Evolutionary conservation across 352 stramenopile species (phyloP).

Genomic region (Thraustochytrium sp.): DNA sequence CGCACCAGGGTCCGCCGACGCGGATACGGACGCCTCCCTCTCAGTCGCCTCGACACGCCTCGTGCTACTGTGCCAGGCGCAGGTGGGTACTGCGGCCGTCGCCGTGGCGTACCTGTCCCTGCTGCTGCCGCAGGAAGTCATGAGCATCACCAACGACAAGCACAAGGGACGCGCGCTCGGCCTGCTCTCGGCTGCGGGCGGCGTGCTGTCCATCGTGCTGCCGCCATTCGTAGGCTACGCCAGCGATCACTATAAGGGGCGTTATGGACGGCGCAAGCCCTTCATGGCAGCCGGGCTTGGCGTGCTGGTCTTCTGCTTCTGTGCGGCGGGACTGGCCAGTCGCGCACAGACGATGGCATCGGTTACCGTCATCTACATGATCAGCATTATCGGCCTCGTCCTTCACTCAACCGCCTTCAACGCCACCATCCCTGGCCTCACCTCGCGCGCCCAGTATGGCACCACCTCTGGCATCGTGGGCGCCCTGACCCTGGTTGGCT

Average conservation of each 20-base stretch:
- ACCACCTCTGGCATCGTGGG: slow-evolving; percentile 5
- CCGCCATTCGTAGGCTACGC: background rate
- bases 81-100: background rate
- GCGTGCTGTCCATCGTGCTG: slow-evolving; percentile 1
- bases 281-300: slow-evolving; percentile 10
- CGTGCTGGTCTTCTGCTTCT: background rate
- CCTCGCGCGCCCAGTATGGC: background rate
- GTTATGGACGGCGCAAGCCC: slow-evolving; percentile 6
- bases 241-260: background rate
- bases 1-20: too few species aligned
- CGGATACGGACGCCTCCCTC: too few species aligned
- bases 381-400: background rate
- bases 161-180: slow-evolving; percentile 15
- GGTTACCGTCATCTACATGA: background rate
- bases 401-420: slow-evolving; percentile 20
- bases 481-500: slow-evolving; percentile 1
- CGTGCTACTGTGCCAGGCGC: slow-evolving; percentile 5
- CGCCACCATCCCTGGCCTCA: slow-evolving; percentile 3
- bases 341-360: background rate
- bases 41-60: background rate
- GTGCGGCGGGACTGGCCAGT: background rate
- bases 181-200: background rate
- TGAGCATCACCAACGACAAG: background rate
- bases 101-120: background rate
- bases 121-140: background rate